Evolutionary conservation across 73 alveolate species (phyloP).

Genomic region (Tetrahymena malaccensis): DNA sequence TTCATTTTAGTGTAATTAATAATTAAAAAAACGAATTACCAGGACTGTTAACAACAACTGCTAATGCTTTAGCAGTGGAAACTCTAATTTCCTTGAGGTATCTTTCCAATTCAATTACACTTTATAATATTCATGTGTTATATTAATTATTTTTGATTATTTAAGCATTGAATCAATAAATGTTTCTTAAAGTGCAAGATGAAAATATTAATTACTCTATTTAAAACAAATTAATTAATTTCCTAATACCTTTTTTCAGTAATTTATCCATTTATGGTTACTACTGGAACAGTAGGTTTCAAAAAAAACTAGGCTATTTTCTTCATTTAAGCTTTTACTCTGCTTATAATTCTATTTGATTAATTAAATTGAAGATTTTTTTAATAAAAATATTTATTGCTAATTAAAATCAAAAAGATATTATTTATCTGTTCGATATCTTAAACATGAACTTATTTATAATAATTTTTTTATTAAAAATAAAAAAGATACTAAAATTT

Average conservation of each 20-base stretch:
- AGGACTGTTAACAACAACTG: slow-evolving; percentile 39
- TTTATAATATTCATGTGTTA: not conserved
- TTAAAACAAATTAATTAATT: too few species aligned
- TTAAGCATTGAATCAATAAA: too few species aligned
- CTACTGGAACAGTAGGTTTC: not conserved
- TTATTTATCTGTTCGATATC: not conserved
- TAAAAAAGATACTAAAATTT: too few species aligned
- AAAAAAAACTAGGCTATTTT: not conserved
- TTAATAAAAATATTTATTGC: not conserved
- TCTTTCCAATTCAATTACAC: not conserved
- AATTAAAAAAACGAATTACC: not conserved
- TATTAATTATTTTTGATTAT: too few species aligned
- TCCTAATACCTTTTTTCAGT: not conserved
- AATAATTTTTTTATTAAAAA: too few species aligned
- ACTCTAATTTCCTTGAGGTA: not conserved
- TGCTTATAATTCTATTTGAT: not conserved
- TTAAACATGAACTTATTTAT: not conserved
- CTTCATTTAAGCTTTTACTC: not conserved
- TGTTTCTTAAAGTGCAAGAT: too few species aligned
- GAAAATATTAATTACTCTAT: not conserved
- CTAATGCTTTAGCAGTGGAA: slow-evolving; percentile 33
- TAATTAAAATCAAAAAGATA: not conserved
- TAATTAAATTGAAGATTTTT: not conserved
- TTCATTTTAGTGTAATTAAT: not conserved
- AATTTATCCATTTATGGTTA: not conserved